A percentile compares a stretch with the other conserved stretches of the same genome.
These are phyloP conservation scores for Lyophyllum decastes DNA, from an alignment of 768 basidiomycete genomes.

Conservation along the genomic window DNA sequence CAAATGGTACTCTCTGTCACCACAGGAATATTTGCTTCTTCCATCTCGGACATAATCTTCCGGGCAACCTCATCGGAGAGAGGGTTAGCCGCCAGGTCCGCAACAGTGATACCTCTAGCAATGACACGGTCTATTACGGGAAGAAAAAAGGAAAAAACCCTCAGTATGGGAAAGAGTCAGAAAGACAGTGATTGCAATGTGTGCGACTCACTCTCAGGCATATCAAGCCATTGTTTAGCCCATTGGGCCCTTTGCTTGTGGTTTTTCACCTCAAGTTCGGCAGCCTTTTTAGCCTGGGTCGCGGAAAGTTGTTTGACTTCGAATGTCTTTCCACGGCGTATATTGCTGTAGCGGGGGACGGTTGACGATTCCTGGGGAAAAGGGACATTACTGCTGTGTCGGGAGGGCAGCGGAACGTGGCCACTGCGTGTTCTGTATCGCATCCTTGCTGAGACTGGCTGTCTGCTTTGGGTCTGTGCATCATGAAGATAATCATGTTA, in stretches of 20 bases:
- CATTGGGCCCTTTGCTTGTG: background rate
- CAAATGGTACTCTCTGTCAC: background rate
- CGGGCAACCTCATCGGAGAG: background rate
- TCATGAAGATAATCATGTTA: too few species aligned
- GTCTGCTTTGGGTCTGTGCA: too few species aligned
- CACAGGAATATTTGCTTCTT: background rate
- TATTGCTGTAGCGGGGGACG: background rate
- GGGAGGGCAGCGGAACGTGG: background rate
- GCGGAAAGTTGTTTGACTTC: too few species aligned
- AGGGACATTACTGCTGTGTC: background rate
- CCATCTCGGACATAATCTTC: background rate
- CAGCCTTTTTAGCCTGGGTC: background rate
- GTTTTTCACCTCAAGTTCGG: background rate
- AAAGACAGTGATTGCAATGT: background rate
- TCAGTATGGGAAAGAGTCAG: background rate
- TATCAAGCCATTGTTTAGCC: background rate
- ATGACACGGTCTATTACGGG: background rate
- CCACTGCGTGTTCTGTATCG: background rate
- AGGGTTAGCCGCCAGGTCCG: background rate
- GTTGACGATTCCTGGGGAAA: background rate
- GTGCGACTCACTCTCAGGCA: background rate
- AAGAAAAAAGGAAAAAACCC: background rate
- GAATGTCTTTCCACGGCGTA: background rate
- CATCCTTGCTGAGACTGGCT: too few species aligned
- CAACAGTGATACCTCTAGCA: background rate